Percentiles rank a stretch among this genome's conserved stretches.
phyloP scores from a whole-genome alignment of 225 moss, liverwort and hornwort genomes.

The Anthoceros angustus region DNA sequence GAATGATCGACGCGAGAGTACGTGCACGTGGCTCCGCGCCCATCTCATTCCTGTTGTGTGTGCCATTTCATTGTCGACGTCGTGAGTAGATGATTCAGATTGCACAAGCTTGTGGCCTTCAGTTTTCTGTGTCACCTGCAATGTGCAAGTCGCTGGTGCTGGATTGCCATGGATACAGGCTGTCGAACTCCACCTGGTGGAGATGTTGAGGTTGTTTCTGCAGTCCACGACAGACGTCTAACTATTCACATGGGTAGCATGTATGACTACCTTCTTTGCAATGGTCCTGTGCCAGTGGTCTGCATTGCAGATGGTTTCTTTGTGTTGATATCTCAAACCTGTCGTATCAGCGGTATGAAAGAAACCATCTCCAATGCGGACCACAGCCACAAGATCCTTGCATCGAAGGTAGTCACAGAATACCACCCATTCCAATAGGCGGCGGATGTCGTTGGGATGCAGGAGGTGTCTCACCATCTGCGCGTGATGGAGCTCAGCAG shows the following conservation, averaged over 20 bases:
- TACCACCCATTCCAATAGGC: background rate
- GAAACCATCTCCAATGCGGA: background rate
- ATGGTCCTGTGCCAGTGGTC: background rate
- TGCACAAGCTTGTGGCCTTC: too few relatives aligned
- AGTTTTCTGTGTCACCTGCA: too few relatives aligned
- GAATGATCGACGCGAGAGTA: background rate
- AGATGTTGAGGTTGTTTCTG: background rate
- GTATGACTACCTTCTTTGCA: background rate
- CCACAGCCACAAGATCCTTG: background rate
- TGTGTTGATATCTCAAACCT: background rate
- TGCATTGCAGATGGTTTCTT: background rate
- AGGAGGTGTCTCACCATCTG: too few relatives aligned
- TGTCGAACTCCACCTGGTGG: background rate
- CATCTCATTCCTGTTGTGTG: too few relatives aligned
- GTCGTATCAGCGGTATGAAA: background rate
- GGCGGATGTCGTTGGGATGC: too few relatives aligned
- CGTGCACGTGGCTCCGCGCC: too few relatives aligned
- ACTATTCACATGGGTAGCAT: background rate
- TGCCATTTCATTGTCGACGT: too few relatives aligned
- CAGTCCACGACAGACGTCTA: background rate
- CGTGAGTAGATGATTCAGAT: too few relatives aligned
- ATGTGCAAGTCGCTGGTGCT: background rate
- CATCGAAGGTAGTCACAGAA: background rate
- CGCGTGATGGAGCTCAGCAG: too few relatives aligned
- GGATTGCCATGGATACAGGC: background rate